These are phyloP conservation scores for Pterothamnion heteromorphum DNA, from an alignment of 31 red algal species.

Conservation along the genomic window DNA sequence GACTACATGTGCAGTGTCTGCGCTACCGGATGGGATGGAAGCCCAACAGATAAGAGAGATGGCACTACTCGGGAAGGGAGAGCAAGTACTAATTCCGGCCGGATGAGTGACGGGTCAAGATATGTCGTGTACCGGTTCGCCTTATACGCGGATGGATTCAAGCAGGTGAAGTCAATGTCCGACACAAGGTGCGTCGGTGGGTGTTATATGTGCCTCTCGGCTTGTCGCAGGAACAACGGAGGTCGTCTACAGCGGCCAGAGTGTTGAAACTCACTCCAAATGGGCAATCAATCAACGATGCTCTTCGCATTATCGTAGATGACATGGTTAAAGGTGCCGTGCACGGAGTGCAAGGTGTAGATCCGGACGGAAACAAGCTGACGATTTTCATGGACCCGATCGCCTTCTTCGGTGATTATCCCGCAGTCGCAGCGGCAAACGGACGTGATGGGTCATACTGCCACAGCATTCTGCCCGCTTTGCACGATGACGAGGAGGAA, in stretches of 20 bases:
- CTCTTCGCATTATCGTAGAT: background rate
- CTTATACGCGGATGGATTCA: too few relatives aligned
- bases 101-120: background rate
- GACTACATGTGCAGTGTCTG: background rate
- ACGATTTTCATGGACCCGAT: slow-evolving; percentile 9
- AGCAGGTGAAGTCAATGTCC: too few relatives aligned
- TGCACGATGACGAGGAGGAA: too few relatives aligned
- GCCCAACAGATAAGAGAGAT: background rate
- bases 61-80: background rate
- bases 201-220: too few relatives aligned
- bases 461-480: background rate
- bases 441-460: background rate
- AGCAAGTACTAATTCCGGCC: background rate
- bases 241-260: too few relatives aligned
- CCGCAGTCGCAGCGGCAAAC: background rate
- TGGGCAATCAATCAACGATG: background rate
- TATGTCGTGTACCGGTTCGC: background rate
- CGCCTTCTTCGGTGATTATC: slow-evolving; percentile 22
- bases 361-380: slow-evolving; percentile 6
- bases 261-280: slow-evolving; percentile 5
- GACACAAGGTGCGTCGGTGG: too few relatives aligned
- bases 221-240: too few relatives aligned
- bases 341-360: background rate
- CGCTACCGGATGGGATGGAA: background rate
- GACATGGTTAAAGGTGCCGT: background rate